Percentiles rank a stretch among this genome's conserved stretches.
Conservation (phyloP, 1,284 basidiomycete genomes). For the Boletellus deceptivus region DNA sequence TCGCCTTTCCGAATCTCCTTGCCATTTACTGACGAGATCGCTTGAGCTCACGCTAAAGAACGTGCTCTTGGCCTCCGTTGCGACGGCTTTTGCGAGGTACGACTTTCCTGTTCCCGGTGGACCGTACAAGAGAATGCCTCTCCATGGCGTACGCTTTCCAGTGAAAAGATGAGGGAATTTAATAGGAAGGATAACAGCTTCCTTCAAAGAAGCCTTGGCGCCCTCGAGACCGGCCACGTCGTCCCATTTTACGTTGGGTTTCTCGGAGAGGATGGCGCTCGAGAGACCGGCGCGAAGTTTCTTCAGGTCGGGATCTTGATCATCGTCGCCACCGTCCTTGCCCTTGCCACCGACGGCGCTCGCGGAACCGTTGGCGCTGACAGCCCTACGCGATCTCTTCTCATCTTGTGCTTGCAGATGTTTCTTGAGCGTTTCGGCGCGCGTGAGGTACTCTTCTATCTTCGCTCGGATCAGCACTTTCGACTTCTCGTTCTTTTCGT, state of each 20-base stretch:
- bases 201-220: constrained; percentile 95
- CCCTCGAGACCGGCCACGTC: constrained; percentile 95
- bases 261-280: constrained; percentile 90
- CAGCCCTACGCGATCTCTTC: constrained; percentile 71
- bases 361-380: constrained; percentile 74
- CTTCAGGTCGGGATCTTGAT: constrained; percentile 90
- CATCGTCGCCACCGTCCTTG: constrained; percentile 74
- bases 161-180: constrained; percentile 99
- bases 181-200: constrained; percentile 98
- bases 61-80: constrained; percentile 97
- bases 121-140: constrained; percentile 93
- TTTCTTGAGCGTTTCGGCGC: constrained; percentile 91
- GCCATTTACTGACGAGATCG: constrained; percentile 99
- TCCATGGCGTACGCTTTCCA: constrained; percentile 97
- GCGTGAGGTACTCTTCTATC: constrained; percentile 88
- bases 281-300: constrained; percentile 89
- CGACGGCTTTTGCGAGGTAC: constrained; percentile 96
- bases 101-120: constrained; percentile 96
- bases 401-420: constrained; percentile 68
- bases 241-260: constrained; percentile 96
- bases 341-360: constrained; percentile 64
- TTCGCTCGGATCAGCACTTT: constrained; percentile 87
- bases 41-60: constrained; percentile 97
- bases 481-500: constrained; percentile 95
- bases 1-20: constrained; percentile 95